A percentile compares a stretch with the other conserved stretches of the same genome.
Evolutionary conservation across 768 basidiomycete genomes (phyloP).

Genomic region (Rhizopogon vesiculosus): DNA sequence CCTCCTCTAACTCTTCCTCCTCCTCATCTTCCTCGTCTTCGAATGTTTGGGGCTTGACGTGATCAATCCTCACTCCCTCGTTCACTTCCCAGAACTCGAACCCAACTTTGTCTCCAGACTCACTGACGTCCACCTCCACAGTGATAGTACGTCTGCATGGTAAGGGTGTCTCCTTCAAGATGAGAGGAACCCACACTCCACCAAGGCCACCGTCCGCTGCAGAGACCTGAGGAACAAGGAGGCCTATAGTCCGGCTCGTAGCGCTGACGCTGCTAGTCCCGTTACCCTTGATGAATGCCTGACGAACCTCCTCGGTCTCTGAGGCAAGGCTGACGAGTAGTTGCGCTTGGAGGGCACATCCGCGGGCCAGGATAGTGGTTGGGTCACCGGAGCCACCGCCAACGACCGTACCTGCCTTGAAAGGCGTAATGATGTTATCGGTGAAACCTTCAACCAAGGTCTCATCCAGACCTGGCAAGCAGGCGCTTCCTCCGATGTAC

Average conservation of each 20-base stretch:
- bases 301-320: constrained; percentile 45
- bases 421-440: constrained; percentile 62
- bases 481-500: constrained; percentile 73
- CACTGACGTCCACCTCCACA: constrained; percentile 51
- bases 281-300: constrained; percentile 42
- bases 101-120: constrained; percentile 35
- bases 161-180: constrained; percentile 67
- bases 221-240: constrained; percentile 54
- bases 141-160: constrained; percentile 59
- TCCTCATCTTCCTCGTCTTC: constrained; percentile 45
- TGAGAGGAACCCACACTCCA: constrained; percentile 61
- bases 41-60: constrained; percentile 40
- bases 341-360: constrained; percentile 73
- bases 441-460: constrained; percentile 47
- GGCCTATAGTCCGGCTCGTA: constrained; percentile 59
- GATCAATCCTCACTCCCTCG: constrained; percentile 63
- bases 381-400: constrained; percentile 77
- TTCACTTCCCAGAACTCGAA: constrained; percentile 78
- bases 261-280: constrained; percentile 43
- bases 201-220: constrained; percentile 41
- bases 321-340: constrained; percentile 46
- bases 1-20: constrained; percentile 59
- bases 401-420: constrained; percentile 59
- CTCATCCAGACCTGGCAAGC: constrained; percentile 72
- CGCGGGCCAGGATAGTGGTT: constrained; percentile 69